These are phyloP conservation scores for Neocucurbitaria cava DNA, from an alignment of 2,329 filamentous ascomycete genomes.

Conservation along the genomic window DNA sequence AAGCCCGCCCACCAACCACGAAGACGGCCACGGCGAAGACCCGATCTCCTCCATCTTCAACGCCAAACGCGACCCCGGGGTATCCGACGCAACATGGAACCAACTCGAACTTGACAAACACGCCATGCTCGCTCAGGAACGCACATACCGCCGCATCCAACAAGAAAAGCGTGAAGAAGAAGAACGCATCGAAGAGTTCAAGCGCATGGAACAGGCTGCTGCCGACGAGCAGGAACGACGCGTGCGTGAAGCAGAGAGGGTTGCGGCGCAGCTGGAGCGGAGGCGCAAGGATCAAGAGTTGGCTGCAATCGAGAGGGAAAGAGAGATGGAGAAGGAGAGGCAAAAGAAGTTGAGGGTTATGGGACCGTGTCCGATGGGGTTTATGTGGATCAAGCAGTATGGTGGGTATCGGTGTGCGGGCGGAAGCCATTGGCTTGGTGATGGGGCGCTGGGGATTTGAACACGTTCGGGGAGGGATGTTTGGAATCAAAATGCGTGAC, in stretches of 20 bases:
- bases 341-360: slow-evolving; percentile 59
- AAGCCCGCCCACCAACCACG: slow-evolving; percentile 15
- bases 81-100: slow-evolving; percentile 67
- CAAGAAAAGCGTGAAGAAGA: slow-evolving; percentile 30
- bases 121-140: slow-evolving; percentile 40
- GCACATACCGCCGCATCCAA: slow-evolving; percentile 47
- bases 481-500: no score
- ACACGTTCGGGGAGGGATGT: not conserved
- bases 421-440: slow-evolving; percentile 63
- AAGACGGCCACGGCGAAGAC: slow-evolving; percentile 1
- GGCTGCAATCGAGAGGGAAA: slow-evolving; percentile 49
- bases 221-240: slow-evolving; percentile 33
- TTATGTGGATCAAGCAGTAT: slow-evolving; percentile 65
- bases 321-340: slow-evolving; percentile 49
- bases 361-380: slow-evolving; percentile 66
- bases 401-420: slow-evolving; percentile 69
- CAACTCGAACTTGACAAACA: slow-evolving; percentile 62
- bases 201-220: slow-evolving; percentile 38
- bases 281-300: slow-evolving; percentile 38
- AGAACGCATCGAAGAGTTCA: slow-evolving; percentile 29
- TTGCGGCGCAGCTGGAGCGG: slow-evolving; percentile 27
- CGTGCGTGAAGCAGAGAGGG: slow-evolving; percentile 22
- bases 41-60: slow-evolving; percentile 20
- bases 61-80: slow-evolving; percentile 60
- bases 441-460: slow-evolving; percentile 36